Evolutionary conservation across 768 basidiomycete species (phyloP).

Genomic region (Mycena galopus): DNA sequence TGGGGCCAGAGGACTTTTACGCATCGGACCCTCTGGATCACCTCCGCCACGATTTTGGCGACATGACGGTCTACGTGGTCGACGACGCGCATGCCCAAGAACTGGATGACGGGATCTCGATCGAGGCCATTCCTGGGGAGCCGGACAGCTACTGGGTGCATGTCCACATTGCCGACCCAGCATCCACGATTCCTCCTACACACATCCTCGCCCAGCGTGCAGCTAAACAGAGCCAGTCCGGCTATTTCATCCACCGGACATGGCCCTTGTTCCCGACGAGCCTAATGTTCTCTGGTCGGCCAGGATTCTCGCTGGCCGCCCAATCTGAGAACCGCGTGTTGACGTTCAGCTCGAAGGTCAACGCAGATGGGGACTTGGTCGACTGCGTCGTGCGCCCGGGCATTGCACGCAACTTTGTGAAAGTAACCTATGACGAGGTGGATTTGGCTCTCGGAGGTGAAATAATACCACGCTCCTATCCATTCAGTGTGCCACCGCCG

Average conservation of each 20-base stretch:
- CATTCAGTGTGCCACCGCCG: constrained; percentile 55
- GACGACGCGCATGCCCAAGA: constrained; percentile 87
- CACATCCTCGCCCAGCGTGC: constrained; percentile 76
- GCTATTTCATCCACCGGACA: constrained; percentile 76
- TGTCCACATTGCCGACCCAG: constrained; percentile 94
- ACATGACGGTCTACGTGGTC: constrained; percentile 86
- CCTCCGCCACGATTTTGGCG: constrained; percentile 89
- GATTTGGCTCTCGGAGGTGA: constrained; percentile 61
- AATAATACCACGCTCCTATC: constrained; percentile 44
- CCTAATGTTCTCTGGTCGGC: constrained; percentile 58
- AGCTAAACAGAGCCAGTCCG: constrained; percentile 59
- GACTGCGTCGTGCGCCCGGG: constrained; percentile 81
- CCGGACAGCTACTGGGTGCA: constrained; percentile 84
- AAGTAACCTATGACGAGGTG: constrained; percentile 76
- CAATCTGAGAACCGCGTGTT: constrained; percentile 61
- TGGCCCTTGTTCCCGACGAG: constrained; percentile 80
- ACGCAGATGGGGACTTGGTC: constrained; percentile 70
- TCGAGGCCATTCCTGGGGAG: constrained; percentile 75
- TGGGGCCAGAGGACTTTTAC: constrained; percentile 77
- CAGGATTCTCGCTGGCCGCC: constrained; percentile 58
- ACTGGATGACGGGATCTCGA: constrained; percentile 92
- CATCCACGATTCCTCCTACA: constrained; percentile 77
- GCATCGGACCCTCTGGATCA: constrained; percentile 72
- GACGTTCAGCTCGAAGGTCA: constrained; percentile 84
- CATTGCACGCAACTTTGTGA: constrained; percentile 75